Percentiles rank a stretch among this genome's conserved stretches.
Evolutionary conservation across 345 rosid species (phyloP).

Genomic region (Eutrema yunnanense): DNA sequence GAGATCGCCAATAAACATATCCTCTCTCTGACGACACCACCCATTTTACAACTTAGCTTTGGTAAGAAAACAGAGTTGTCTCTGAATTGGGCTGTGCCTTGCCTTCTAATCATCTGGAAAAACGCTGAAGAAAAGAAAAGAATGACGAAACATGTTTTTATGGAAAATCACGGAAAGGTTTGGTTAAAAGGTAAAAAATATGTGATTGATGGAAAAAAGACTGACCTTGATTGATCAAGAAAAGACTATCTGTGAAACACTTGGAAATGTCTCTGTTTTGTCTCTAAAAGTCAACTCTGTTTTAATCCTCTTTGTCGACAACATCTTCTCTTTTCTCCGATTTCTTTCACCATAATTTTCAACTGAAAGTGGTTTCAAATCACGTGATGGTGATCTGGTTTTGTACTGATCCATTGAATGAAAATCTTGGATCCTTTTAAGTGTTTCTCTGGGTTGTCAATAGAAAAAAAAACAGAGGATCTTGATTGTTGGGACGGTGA

Average conservation of each 20-base stretch:
- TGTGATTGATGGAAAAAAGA: neutral
- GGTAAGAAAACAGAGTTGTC: slow-evolving; percentile 4
- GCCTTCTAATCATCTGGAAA: slow-evolving; percentile 5
- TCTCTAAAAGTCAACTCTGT: slow-evolving; percentile 22
- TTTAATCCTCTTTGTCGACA: slow-evolving; percentile 10
- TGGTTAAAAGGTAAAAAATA: neutral
- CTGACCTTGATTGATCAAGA: slow-evolving; percentile 20
- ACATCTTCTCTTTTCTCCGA: slow-evolving; percentile 9
- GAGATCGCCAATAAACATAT: slow-evolving; percentile 12
- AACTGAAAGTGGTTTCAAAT: slow-evolving; percentile 27
- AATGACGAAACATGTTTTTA: neutral
- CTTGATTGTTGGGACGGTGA: slow-evolving; percentile 29
- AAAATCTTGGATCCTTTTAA: neutral
- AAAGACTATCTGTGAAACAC: slow-evolving; percentile 3
- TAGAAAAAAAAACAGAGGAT: slow-evolving; percentile 11
- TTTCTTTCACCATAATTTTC: neutral
- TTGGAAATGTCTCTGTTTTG: neutral
- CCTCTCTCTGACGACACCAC: neutral
- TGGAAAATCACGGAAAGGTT: slow-evolving; percentile 9
- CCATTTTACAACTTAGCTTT: slow-evolving; percentile 13
- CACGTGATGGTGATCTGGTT: slow-evolving; percentile 27
- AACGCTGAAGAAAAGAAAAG: neutral
- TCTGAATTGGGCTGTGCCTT: neutral
- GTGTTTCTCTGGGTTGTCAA: slow-evolving; percentile 26
- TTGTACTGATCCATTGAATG: slow-evolving; percentile 25